phyloP scores from a whole-genome alignment of 23 red algal genomes.

The Gracilariopsis chorda region DNA sequence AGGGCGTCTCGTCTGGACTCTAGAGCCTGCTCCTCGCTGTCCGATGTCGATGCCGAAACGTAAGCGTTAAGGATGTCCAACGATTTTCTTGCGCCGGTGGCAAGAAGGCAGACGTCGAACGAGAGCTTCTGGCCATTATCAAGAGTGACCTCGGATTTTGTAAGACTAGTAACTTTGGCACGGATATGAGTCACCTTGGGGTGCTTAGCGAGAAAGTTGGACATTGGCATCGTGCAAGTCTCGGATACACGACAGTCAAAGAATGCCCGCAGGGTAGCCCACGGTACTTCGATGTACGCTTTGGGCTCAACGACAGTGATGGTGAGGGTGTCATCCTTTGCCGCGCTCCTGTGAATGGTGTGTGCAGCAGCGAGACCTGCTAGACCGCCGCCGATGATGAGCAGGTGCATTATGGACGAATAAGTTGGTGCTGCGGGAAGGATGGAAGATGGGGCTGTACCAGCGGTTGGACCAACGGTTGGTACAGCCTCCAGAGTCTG shows the following conservation, averaged over 20 bases:
- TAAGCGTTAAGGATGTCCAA: neutral
- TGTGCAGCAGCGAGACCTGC: neutral
- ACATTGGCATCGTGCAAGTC: neutral
- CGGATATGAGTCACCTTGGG: neutral
- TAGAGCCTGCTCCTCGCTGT: neutral
- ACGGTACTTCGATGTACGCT: slow-evolving; percentile 33
- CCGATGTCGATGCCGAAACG: neutral
- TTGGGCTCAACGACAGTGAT: slow-evolving; percentile 59
- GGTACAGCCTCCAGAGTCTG: too few species aligned
- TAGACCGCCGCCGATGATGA: slow-evolving; percentile 43
- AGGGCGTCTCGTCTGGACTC: neutral
- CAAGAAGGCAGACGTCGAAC: slow-evolving; percentile 46
- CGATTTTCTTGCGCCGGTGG: neutral
- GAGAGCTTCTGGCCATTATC: neutral
- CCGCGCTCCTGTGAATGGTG: neutral
- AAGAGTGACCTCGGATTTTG: neutral
- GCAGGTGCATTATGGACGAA: neutral
- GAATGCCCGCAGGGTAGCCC: slow-evolving; percentile 46
- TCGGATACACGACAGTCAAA: slow-evolving; percentile 8
- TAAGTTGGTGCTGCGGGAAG: too few species aligned
- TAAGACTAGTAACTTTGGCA: neutral
- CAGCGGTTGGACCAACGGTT: too few species aligned
- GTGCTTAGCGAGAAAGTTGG: neutral
- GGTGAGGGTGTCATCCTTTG: neutral
- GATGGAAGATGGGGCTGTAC: too few species aligned